Evolutionary conservation across 2,329 filamentous ascomycete species (phyloP).

Genomic region (Diaporthe destruens): DNA sequence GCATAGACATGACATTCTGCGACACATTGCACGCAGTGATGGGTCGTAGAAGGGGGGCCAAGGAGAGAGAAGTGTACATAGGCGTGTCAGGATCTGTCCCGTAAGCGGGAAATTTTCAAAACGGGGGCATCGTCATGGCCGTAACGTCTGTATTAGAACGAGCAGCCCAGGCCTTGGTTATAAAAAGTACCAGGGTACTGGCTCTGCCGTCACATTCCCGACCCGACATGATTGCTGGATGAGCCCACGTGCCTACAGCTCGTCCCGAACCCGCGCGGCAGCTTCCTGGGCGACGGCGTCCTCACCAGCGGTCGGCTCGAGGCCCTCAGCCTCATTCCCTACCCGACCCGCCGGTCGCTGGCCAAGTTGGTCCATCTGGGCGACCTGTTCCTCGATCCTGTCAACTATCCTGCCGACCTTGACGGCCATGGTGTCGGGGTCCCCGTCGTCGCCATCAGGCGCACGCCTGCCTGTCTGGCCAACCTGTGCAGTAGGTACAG

Average conservation of each 20-base stretch:
- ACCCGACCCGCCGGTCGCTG: slow-evolving; percentile 35
- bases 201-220: background rate
- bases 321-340: background rate
- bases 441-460: slow-evolving; percentile 44
- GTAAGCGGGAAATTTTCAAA: background rate
- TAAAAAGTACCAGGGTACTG: background rate
- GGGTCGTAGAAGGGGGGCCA: background rate
- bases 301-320: slow-evolving; percentile 38
- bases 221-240: background rate
- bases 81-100: background rate
- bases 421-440: slow-evolving; percentile 60
- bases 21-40: background rate
- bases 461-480: slow-evolving; percentile 49
- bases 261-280: slow-evolving; percentile 52
- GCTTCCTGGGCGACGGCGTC: slow-evolving; percentile 51
- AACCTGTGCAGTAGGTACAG: slow-evolving; percentile 64
- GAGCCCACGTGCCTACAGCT: slow-evolving; percentile 50
- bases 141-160: slow-evolving; percentile 18
- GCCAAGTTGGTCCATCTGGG: slow-evolving; percentile 9
- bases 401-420: slow-evolving; percentile 68
- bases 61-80: slow-evolving; percentile 3
- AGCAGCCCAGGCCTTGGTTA: background rate
- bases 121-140: slow-evolving; percentile 7
- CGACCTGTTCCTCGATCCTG: slow-evolving; percentile 42
- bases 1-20: slow-evolving; percentile 18